Percentiles rank a stretch among this genome's conserved stretches.
Evolutionary conservation across 192 early-diverging fungal species (phyloP).

Genomic region (Mortierella claussenii): DNA sequence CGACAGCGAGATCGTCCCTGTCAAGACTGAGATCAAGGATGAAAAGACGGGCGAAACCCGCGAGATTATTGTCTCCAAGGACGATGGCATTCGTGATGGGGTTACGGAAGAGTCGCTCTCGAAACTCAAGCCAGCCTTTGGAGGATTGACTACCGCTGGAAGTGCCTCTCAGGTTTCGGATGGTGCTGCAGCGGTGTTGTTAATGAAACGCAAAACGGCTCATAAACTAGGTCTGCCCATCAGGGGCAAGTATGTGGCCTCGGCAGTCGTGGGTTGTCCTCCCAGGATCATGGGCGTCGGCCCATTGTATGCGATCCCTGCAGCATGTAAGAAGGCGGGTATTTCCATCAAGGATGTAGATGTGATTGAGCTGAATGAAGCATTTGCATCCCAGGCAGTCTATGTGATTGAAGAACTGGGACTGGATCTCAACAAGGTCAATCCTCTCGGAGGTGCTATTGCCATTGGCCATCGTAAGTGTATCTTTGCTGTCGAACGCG

Average conservation of each 20-base stretch:
- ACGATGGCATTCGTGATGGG: slow-evolving; percentile 90
- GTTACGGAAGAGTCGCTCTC: slow-evolving; percentile 82
- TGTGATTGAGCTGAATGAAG: slow-evolving; percentile 95
- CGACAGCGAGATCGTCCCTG: slow-evolving; percentile 90
- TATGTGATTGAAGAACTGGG: slow-evolving; percentile 91
- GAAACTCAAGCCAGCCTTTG: slow-evolving; percentile 90
- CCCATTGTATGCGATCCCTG: slow-evolving; percentile 93
- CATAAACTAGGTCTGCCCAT: slow-evolving; percentile 84
- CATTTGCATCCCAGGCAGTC: slow-evolving; percentile 96
- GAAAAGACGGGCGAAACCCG: slow-evolving; percentile 74
- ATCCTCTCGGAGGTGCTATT: slow-evolving; percentile 73
- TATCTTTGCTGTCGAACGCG: not conserved
- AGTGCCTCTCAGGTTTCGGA: slow-evolving; percentile 99
- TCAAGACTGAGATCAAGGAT: slow-evolving; percentile 74
- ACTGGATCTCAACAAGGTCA: slow-evolving; percentile 88
- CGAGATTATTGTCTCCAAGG: slow-evolving; percentile 76
- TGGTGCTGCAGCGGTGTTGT: slow-evolving; percentile 93
- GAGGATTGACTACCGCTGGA: slow-evolving; percentile 90
- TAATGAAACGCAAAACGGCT: slow-evolving; percentile 94
- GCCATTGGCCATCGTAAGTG: slow-evolving; percentile 40
- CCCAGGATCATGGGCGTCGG: slow-evolving; percentile 98
- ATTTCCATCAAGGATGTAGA: slow-evolving; percentile 83
- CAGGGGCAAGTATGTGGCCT: slow-evolving; percentile 87
- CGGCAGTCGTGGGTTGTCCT: slow-evolving; percentile 89
- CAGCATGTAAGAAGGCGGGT: slow-evolving; percentile 81